Conservation (phyloP, 176 grass and related monocot species). For the Aegilops bicornis region DNA sequence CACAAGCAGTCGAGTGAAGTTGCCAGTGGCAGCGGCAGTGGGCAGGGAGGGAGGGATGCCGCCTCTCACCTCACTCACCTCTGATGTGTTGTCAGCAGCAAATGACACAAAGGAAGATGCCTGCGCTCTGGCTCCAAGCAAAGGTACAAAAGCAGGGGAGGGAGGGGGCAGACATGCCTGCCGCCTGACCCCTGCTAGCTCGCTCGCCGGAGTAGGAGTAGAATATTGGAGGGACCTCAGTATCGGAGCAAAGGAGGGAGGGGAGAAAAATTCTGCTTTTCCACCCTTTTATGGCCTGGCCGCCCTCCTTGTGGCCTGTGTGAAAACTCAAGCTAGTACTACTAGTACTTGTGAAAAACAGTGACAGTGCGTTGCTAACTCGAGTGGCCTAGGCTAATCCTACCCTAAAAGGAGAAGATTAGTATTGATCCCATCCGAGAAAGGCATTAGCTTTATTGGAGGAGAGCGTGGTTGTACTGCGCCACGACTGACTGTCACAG, state of each 20-base stretch:
- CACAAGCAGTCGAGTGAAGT: background rate
- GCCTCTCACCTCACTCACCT: background rate
- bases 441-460: background rate
- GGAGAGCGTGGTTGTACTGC: background rate
- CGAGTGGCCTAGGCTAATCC: background rate
- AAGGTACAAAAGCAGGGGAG: background rate
- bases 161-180: slow-evolving; percentile 1
- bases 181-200: background rate
- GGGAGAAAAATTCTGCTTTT: background rate
- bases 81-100: slow-evolving; percentile 8
- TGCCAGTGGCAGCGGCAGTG: background rate
- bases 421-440: slow-evolving; percentile 9
- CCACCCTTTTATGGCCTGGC: background rate
- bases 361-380: background rate
- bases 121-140: background rate
- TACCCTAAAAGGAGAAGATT: background rate
- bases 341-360: background rate
- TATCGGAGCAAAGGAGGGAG: background rate
- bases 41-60: background rate
- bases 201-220: background rate
- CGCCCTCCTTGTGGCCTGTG: background rate
- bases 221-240: background rate
- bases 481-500: background rate
- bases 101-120: slow-evolving; percentile 25
- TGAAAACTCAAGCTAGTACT: background rate